Evolutionary conservation across 1,284 basidiomycete species (phyloP).

Genomic region (Porodaedalea pini): DNA sequence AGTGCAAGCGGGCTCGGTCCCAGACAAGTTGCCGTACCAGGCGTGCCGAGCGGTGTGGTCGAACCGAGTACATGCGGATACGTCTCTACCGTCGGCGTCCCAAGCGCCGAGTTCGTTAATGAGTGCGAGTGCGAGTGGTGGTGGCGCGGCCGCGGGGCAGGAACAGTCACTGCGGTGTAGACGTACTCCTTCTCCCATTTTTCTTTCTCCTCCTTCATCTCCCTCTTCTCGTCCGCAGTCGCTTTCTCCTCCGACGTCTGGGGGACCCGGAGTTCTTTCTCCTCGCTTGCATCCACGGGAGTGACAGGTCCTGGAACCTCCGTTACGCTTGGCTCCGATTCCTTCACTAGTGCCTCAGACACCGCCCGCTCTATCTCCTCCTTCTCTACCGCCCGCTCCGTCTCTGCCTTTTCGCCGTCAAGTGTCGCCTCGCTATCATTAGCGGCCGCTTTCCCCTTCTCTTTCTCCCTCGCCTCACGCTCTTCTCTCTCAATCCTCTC

Average conservation of each 20-base stretch:
- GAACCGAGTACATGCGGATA: background rate
- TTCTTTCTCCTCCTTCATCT: background rate
- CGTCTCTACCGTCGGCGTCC: constrained; percentile 1
- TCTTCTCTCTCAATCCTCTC: constrained; percentile 40
- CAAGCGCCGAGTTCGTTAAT: background rate
- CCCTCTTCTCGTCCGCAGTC: constrained; percentile 5
- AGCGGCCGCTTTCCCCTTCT: background rate
- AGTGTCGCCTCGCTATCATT: background rate
- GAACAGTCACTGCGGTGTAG: constrained; percentile 34
- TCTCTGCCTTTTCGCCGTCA: background rate
- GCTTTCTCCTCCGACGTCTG: background rate
- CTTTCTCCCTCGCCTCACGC: constrained; percentile 23
- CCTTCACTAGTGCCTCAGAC: constrained; percentile 2
- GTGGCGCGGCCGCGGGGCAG: constrained; percentile 31
- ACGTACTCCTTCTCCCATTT: constrained; percentile 20
- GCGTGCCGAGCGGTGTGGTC: background rate
- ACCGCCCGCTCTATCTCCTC: constrained; percentile 22
- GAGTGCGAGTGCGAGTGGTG: constrained; percentile 18
- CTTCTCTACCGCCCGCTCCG: background rate
- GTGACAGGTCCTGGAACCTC: constrained; percentile 5
- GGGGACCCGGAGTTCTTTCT: constrained; percentile 13
- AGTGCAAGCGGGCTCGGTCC: constrained; percentile 2
- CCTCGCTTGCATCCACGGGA: constrained; percentile 25
- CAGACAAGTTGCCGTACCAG: background rate
- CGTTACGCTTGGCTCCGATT: constrained; percentile 19